Evolutionary conservation across 805 yeast genomes (phyloP).

Genomic region (Sugiyamaella valdiviana): DNA sequence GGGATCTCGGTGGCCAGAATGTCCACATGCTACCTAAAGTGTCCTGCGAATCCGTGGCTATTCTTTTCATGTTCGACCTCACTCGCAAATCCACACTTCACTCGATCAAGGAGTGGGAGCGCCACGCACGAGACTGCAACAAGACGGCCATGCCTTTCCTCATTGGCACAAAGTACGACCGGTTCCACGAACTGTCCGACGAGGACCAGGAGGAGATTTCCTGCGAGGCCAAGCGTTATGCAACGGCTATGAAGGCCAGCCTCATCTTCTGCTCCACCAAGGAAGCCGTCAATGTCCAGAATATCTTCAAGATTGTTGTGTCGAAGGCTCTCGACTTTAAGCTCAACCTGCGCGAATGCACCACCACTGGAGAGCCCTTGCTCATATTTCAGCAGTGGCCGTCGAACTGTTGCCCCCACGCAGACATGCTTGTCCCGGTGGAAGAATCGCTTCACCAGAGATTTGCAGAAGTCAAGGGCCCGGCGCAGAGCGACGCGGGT

Average conservation of each 20-base stretch:
- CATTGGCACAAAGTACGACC: conserved; percentile 90
- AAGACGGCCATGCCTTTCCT: conserved; percentile 84
- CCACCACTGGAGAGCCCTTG: conserved; percentile 85
- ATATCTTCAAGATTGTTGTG: conserved; percentile 83
- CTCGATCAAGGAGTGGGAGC: conserved; percentile 90
- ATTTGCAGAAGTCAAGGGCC: too few relatives aligned
- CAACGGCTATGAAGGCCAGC: conserved; percentile 80
- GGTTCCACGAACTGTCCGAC: conserved; percentile 69
- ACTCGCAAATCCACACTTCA: conserved; percentile 80
- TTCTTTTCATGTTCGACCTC: conserved; percentile 82
- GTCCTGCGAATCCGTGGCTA: conserved; percentile 85
- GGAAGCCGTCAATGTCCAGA: conserved; percentile 87
- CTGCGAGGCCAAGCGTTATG: conserved; percentile 73
- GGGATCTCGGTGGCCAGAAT: conserved; percentile 97
- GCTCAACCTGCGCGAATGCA: conserved; percentile 76
- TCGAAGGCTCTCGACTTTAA: conserved; percentile 86
- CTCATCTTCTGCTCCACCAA: conserved; percentile 86
- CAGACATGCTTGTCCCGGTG: background rate
- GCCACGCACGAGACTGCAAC: conserved; percentile 85
- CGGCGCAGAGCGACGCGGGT: too few relatives aligned
- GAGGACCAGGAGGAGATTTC: conserved; percentile 83
- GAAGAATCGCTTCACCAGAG: too few relatives aligned
- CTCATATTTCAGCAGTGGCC: conserved; percentile 52
- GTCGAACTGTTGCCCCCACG: too few relatives aligned
- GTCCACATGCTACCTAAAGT: conserved; percentile 93